phyloP scores from a whole-genome alignment of 345 rosid species.

The Clarkia xantiana region DNA sequence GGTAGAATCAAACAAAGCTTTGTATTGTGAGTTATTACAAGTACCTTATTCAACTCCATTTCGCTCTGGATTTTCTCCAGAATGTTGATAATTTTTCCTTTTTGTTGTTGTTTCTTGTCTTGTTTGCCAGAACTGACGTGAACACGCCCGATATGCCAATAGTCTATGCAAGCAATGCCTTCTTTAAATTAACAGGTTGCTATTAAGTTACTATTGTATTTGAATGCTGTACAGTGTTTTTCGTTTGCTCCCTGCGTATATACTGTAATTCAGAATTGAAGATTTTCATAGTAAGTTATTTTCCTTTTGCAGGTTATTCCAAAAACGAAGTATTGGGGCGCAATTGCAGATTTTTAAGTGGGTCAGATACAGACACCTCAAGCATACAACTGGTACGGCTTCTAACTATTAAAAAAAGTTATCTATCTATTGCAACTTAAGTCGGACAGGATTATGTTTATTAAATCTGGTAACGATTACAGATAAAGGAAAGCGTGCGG shows the following conservation, averaged over 20 bases:
- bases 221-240: neutral
- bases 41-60: slow-evolving; percentile 15
- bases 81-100: slow-evolving; percentile 14
- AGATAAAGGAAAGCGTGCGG: slow-evolving; percentile 61
- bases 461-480: slow-evolving; percentile 6
- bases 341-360: slow-evolving; percentile 55
- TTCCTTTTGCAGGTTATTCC: slow-evolving; percentile 44
- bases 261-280: neutral
- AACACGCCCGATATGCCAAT: slow-evolving; percentile 67
- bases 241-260: neutral
- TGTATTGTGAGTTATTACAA: slow-evolving; percentile 90
- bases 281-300: neutral
- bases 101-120: slow-evolving; percentile 1
- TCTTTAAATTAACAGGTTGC: slow-evolving; percentile 76
- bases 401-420: neutral
- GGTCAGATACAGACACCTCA: slow-evolving; percentile 56
- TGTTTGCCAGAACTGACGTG: slow-evolving; percentile 48
- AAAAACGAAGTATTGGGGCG: slow-evolving; percentile 75
- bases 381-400: slow-evolving; percentile 37
- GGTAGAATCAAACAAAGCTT: slow-evolving; percentile 99
- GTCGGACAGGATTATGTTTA: neutral
- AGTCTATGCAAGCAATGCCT: slow-evolving; percentile 83
- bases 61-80: slow-evolving; percentile 7
- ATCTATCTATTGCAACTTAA: neutral
- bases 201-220: slow-evolving; percentile 2